phyloP scores from a whole-genome alignment of 179 eudicot genomes.

The Amaranthus tricolor region DNA sequence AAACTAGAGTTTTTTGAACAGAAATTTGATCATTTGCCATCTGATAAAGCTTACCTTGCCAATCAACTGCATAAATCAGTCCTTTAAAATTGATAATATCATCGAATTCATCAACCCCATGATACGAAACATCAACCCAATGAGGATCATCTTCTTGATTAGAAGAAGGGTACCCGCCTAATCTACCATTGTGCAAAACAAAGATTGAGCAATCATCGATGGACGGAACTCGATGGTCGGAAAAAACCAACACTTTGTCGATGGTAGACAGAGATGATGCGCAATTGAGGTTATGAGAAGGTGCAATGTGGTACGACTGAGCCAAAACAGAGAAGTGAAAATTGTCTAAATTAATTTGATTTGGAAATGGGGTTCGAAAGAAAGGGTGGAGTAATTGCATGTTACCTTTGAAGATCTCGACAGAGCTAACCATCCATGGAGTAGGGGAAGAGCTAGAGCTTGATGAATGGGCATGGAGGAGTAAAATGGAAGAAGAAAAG shows the following conservation, averaged over 20 bases:
- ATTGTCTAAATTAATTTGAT: background rate
- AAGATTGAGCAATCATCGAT: background rate
- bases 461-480: background rate
- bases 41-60: conserved; percentile 11
- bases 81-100: background rate
- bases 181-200: background rate
- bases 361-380: background rate
- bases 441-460: background rate
- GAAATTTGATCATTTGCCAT: background rate
- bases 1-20: background rate
- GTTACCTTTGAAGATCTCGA: conserved; percentile 9
- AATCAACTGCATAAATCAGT: background rate
- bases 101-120: background rate
- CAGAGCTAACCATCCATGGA: conserved; percentile 5
- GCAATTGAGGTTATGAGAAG: background rate
- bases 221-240: background rate
- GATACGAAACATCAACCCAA: background rate
- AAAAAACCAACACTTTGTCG: background rate
- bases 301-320: background rate
- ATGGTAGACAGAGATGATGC: background rate
- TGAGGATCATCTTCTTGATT: background rate
- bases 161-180: background rate
- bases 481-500: background rate
- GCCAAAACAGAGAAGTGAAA: background rate
- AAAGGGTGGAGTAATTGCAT: conserved; percentile 12